Evolutionary conservation across 139 green algal genomes (phyloP), one percentile per base, ranked within the genome.

Genomic region (Micromonas pusilla): DNA sequence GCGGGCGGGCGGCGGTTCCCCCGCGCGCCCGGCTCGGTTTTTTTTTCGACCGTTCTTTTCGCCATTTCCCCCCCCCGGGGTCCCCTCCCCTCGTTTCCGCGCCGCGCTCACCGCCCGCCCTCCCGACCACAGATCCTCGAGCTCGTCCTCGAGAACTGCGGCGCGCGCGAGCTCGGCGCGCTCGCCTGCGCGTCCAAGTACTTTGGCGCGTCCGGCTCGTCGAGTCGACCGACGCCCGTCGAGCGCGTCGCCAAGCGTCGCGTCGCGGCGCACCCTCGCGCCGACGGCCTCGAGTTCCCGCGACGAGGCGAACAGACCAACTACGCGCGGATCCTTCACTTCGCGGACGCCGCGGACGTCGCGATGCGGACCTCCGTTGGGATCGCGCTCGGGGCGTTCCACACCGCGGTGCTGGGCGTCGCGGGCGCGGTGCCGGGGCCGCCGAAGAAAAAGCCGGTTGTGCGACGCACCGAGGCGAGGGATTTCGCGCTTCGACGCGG

Each of bases 371-470:
- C 25, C 19, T 32, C n/a, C 6, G 94, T 87, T 0, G 86, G 87
- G 0, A 54, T 95, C 0, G 72, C 85, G 1, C 85, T 91, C 54
- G 91, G 90, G 1, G 79, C 85, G 0, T 91, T 91, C 82, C 90
- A 95, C 79, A 90, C 87, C 0, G 76, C 87, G 0, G 86, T 70
- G 0, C 74, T 94, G n/a, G 39, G 91, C 6, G 70, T 23, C 26
- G 37, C 19, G 19, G 60, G 25, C 13, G 25, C 45, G 9, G 45
- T 57, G 9, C 45, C 45, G 16, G 45, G 45, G n/a, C n/a, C n/a
- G n/a, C n/a, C n/a, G n/a, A n/a, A n/a, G n/a, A n/a, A n/a, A n/a
- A n/a, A n/a, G n/a, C n/a, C n/a, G n/a, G n/a, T n/a, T n/a, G n/a
- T n/a, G n/a, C n/a, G n/a, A n/a, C n/a, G n/a, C n/a, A n/a, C n/a